Evolutionary conservation across 2,329 filamentous ascomycete genomes (phyloP), one percentile per base, ranked within the genome.

Genomic region (Sarocladium oryzae): DNA sequence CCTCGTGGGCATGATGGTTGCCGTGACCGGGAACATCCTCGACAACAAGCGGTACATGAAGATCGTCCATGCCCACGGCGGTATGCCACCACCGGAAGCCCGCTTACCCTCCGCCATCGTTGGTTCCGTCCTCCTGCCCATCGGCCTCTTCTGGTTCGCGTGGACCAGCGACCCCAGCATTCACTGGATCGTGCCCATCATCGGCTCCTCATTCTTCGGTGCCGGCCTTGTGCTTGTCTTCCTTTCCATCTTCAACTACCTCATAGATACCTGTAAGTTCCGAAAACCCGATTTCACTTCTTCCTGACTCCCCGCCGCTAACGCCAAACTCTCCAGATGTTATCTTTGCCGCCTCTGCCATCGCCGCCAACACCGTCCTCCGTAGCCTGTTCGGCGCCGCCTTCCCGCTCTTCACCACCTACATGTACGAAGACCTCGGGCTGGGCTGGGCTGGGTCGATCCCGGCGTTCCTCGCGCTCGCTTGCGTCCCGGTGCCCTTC

Each of bases 381-480:
- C 81, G 87, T 53, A 88, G 84, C 0, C 67, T 87, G 13, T 88
- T 89, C 54, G 86, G 85, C 53, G 81, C 84, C 1, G 81, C 77
- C 1, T 89, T 90, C 68, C 86, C 86, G 0, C 74, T 90, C 0
- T 89, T 89, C 66, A 87, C 85, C 0, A 74, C 72, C 0, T 64
- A 71, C 55, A 80, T 82, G 76, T 82, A 79, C 61, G 32, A 70
- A 2, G 69, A 74, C 51, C 72, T 86, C 2, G 85, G 87, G 45
- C 83, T 86, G 52, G 85, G 90, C 69, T 91, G 87, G 88, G 88
- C 85, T 1, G 82, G 77, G 30, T 82, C 80, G 0, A 71, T 92
- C 13, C 87, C 86, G 0, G 88, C 82, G 1, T 91, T 92, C 69
- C 71, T 92, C 3, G 80, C 86, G 0, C 64, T 90, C 3, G 77